Evolutionary conservation across 306 rosid genomes (phyloP).

Genomic region (Aeschynomene evenia): DNA sequence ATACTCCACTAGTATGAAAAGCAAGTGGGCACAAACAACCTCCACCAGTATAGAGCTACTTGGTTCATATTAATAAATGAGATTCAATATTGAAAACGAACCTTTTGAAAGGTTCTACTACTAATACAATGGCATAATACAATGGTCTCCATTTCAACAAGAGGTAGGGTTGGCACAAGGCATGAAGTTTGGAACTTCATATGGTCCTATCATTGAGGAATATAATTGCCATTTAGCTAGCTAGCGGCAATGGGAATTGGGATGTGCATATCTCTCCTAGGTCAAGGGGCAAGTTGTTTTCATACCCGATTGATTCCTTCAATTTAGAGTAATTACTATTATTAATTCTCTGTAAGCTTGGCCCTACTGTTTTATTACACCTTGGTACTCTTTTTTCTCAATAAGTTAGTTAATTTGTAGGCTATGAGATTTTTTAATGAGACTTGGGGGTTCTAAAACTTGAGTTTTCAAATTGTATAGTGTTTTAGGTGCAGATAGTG

Average conservation of each 20-base stretch:
- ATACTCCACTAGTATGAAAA: not conserved
- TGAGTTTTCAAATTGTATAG: no score
- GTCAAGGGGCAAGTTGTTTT: not conserved
- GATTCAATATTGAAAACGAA: not conserved
- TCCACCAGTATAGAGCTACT: not conserved
- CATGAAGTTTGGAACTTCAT: constrained; percentile 15
- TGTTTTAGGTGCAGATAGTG: no score
- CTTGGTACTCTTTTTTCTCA: no score
- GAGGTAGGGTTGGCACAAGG: constrained; percentile 9
- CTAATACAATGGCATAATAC: not conserved
- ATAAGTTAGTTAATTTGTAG: no score
- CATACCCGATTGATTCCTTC: not conserved
- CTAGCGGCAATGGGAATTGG: not conserved
- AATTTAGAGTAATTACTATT: not conserved
- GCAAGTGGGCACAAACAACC: not conserved
- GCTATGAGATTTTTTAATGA: no score
- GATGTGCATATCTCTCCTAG: not conserved
- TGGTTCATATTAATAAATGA: not conserved
- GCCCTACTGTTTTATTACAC: no score
- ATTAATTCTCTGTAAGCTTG: not conserved
- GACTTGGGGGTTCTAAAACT: no score
- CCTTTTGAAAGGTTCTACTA: not conserved
- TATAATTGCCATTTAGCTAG: no score
- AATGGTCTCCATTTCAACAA: not conserved
- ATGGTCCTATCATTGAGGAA: constrained; percentile 22